Evolutionary conservation across 2,329 filamentous ascomycete species (phyloP).

Genomic region (Peltaster fructicola): DNA sequence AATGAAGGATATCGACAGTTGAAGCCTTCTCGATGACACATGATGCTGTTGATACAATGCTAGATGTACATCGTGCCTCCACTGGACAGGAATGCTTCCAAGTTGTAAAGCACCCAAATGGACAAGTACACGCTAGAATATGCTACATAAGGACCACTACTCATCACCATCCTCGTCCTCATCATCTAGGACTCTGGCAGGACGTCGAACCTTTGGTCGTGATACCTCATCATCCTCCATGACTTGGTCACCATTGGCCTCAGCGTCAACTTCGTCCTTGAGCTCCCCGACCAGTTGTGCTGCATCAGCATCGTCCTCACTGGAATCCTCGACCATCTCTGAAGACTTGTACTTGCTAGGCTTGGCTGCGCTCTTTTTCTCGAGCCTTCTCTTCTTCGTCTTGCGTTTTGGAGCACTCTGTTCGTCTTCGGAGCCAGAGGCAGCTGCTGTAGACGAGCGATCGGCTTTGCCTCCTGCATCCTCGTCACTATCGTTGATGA

Average conservation of each 20-base stretch:
- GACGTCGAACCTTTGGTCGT: constrained; percentile 14
- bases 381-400: constrained; percentile 44
- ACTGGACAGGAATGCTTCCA: too few relatives aligned
- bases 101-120: constrained; percentile 3
- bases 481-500: constrained; percentile 26
- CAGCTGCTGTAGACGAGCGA: constrained; percentile 16
- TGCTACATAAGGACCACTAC: constrained; percentile 4
- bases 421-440: constrained; percentile 10
- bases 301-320: constrained; percentile 34
- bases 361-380: constrained; percentile 30
- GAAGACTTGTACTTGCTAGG: constrained; percentile 62
- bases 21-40: too few relatives aligned
- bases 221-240: constrained; percentile 5
- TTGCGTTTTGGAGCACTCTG: constrained; percentile 18
- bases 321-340: constrained; percentile 66
- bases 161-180: constrained; percentile 20
- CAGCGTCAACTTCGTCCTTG: constrained; percentile 14
- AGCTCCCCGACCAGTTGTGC: constrained; percentile 12
- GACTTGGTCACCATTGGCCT: constrained; percentile 7
- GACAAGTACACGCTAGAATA: constrained; percentile 5
- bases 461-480: constrained; percentile 24
- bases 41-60: constrained; percentile 1
- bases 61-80: neutral
- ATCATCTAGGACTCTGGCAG: constrained; percentile 16
- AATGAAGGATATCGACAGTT: too few relatives aligned